These are phyloP conservation scores for Pichia sp. DNA, from an alignment of 1,139 yeast species.

Conservation along the genomic window DNA sequence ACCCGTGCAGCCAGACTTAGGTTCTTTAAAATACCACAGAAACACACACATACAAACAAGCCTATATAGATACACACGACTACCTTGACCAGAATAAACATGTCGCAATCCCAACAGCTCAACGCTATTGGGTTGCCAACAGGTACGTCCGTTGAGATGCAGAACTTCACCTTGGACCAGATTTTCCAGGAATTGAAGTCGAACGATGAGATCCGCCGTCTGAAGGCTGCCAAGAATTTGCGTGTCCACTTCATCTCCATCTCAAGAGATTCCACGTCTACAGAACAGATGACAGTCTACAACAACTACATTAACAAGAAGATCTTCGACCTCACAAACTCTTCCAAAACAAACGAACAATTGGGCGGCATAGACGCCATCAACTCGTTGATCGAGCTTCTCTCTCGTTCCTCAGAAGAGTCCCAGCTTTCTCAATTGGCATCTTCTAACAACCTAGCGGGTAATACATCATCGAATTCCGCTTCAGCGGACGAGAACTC, in stretches of 20 bases:
- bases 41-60: no score
- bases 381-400: slow-evolving; percentile 66
- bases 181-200: slow-evolving; percentile 54
- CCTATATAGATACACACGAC: neutral
- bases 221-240: slow-evolving; percentile 61
- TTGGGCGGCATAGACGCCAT: slow-evolving; percentile 91
- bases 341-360: slow-evolving; percentile 65
- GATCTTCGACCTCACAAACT: slow-evolving; percentile 79
- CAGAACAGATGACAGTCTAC: slow-evolving; percentile 75
- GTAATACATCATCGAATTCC: slow-evolving; percentile 23
- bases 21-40: no score
- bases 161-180: slow-evolving; percentile 40
- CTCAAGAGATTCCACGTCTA: slow-evolving; percentile 65
- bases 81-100: neutral
- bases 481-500: slow-evolving; percentile 70
- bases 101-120: slow-evolving; percentile 15
- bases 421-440: slow-evolving; percentile 24
- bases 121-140: slow-evolving; percentile 9
- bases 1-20: no score
- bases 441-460: slow-evolving; percentile 9
- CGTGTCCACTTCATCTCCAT: slow-evolving; percentile 62
- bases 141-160: slow-evolving; percentile 22
- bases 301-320: slow-evolving; percentile 84
- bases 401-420: slow-evolving; percentile 26
- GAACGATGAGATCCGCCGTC: slow-evolving; percentile 37